phyloP scores from a whole-genome alignment of 768 basidiomycete genomes.

The Mycena maculata region DNA sequence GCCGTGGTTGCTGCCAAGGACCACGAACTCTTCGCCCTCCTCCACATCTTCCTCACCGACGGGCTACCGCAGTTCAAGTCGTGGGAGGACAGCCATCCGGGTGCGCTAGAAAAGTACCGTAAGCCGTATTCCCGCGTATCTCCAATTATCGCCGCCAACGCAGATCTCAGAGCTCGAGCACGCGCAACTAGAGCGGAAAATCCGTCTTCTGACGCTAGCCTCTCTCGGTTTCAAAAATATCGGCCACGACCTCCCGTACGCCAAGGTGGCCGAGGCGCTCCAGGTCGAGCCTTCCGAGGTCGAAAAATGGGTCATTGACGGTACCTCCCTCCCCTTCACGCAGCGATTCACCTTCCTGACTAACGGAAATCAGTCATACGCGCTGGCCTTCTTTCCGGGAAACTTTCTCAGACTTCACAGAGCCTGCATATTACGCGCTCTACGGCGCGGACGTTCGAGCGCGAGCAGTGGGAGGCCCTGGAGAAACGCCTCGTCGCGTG shows the following conservation, averaged over 20 bases:
- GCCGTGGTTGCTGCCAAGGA: slow-evolving; percentile 72
- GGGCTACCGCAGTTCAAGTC: slow-evolving; percentile 70
- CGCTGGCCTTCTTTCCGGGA: slow-evolving; percentile 80
- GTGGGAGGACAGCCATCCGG: slow-evolving; percentile 67
- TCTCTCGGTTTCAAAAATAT: slow-evolving; percentile 83
- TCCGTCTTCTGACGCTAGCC: slow-evolving; percentile 80
- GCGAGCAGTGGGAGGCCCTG: slow-evolving; percentile 82
- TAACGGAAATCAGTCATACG: slow-evolving; percentile 71
- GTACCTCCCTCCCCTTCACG: slow-evolving; percentile 51
- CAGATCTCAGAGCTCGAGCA: slow-evolving; percentile 62
- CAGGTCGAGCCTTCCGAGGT: slow-evolving; percentile 75
- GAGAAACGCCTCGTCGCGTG: slow-evolving; percentile 81
- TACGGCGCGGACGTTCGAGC: slow-evolving; percentile 79
- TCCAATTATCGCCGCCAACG: slow-evolving; percentile 2
- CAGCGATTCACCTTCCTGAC: slow-evolving; percentile 10
- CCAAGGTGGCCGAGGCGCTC: slow-evolving; percentile 72
- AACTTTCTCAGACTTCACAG: slow-evolving; percentile 84
- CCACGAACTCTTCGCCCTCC: slow-evolving; percentile 78
- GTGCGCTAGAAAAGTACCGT: slow-evolving; percentile 69
- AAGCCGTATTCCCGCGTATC: slow-evolving; percentile 38
- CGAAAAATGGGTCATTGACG: slow-evolving; percentile 90
- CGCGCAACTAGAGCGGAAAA: slow-evolving; percentile 77
- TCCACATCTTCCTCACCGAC: slow-evolving; percentile 78
- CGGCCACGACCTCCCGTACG: slow-evolving; percentile 78
- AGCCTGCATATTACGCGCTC: slow-evolving; percentile 79